These are phyloP conservation scores for Arthrobotrys conoides DNA, from an alignment of 2,329 filamentous ascomycete genomes.

Conservation along the genomic window DNA sequence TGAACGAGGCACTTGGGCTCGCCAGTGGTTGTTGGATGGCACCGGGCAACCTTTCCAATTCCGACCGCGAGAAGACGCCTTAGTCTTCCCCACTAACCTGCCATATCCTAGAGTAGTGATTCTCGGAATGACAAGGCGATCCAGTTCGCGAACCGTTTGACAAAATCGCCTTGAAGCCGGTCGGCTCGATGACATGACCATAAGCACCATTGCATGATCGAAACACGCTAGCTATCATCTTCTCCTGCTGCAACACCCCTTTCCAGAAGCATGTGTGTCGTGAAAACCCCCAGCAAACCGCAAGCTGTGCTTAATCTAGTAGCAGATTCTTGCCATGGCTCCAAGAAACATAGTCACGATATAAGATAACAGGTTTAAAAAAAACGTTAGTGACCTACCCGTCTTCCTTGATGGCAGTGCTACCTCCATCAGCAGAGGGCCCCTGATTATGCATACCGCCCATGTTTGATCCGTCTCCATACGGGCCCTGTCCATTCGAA, in stretches of 20 bases:
- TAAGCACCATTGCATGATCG: conserved; percentile 25
- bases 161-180: conserved; percentile 27
- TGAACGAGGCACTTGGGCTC: conserved; percentile 50
- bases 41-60: conserved; percentile 30
- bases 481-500: conserved; percentile 60
- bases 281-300: conserved; percentile 45
- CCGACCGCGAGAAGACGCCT: conserved; percentile 32
- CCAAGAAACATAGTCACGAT: conserved; percentile 35
- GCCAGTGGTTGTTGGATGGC: conserved; percentile 16
- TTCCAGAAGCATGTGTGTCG: conserved; percentile 18
- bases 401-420: conserved; percentile 87
- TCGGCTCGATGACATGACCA: conserved; percentile 19
- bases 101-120: conserved; percentile 17
- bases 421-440: conserved; percentile 66
- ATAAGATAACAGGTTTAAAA: conserved; percentile 42
- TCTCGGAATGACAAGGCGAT: conserved; percentile 31
- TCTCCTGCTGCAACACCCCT: conserved; percentile 4
- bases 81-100: conserved; percentile 19
- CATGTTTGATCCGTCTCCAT: conserved; percentile 61
- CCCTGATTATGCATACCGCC: conserved; percentile 61
- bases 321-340: conserved; percentile 52
- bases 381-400: conserved; percentile 77
- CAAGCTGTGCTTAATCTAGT: conserved; percentile 33
- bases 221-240: conserved; percentile 30
- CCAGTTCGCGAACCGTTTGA: conserved; percentile 29